Conservation (phyloP, 2,329 filamentous ascomycete genomes). For the Talaromyces sp. region DNA sequence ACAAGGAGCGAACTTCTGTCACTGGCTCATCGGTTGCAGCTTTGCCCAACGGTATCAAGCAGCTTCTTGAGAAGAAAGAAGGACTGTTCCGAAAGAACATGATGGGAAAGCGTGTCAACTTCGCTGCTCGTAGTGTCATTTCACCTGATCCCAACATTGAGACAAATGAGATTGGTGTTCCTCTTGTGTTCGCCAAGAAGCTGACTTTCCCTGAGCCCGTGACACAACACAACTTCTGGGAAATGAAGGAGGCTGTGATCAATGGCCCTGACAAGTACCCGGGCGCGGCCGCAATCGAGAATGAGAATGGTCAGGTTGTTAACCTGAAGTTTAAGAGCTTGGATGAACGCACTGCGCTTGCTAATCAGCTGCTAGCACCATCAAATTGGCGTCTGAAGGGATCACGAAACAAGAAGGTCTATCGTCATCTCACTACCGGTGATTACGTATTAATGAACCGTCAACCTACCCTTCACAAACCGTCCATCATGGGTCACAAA, state of each 20-base stretch:
- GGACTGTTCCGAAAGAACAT: slow-evolving; percentile 98
- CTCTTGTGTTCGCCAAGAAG: slow-evolving; percentile 95
- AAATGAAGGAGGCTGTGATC: slow-evolving; percentile 92
- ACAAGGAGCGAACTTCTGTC: slow-evolving; percentile 82
- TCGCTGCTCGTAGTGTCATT: slow-evolving; percentile 94
- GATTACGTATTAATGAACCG: slow-evolving; percentile 99
- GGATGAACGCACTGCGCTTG: slow-evolving; percentile 84
- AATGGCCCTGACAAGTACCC: slow-evolving; percentile 95
- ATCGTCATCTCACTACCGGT: slow-evolving; percentile 92
- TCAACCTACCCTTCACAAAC: slow-evolving; percentile 96
- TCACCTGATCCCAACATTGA: slow-evolving; percentile 98
- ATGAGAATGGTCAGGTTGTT: slow-evolving; percentile 89
- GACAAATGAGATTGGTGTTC: slow-evolving; percentile 97
- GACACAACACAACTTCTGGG: slow-evolving; percentile 94
- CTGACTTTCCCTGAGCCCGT: slow-evolving; percentile 97
- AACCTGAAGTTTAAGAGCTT: slow-evolving; percentile 83
- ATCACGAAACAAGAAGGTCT: slow-evolving; percentile 90
- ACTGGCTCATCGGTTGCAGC: slow-evolving; percentile 75
- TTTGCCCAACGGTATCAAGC: slow-evolving; percentile 93
- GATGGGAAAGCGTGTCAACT: slow-evolving; percentile 99
- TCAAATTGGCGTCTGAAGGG: slow-evolving; percentile 74
- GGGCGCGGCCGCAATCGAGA: slow-evolving; percentile 90
- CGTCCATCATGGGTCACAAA: slow-evolving; percentile 97
- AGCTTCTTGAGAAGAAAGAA: slow-evolving; percentile 97
- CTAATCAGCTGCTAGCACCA: slow-evolving; percentile 89